Percentiles rank a stretch among this genome's conserved stretches.
phyloP scores from a whole-genome alignment of 352 stramenopile species.

The Pythium diclinum region DNA sequence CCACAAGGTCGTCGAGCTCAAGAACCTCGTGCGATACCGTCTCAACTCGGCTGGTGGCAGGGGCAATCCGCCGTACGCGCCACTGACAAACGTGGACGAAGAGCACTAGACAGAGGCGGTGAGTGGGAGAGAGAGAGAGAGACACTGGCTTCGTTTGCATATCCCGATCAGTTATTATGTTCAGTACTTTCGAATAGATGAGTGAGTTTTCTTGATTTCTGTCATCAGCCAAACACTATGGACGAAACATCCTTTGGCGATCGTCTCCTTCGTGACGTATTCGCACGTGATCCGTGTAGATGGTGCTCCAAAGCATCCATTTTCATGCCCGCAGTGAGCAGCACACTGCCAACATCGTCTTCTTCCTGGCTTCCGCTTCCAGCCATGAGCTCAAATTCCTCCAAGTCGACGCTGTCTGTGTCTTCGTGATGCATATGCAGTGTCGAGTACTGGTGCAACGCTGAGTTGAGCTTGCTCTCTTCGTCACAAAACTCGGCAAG shows the following conservation, averaged over 20 bases:
- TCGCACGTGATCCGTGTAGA: background rate
- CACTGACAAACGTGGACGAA: slow-evolving; percentile 64
- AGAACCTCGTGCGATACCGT: slow-evolving; percentile 67
- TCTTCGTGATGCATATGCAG: slow-evolving; percentile 15
- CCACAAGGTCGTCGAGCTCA: slow-evolving; percentile 67
- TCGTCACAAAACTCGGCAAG: slow-evolving; percentile 80
- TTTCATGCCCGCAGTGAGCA: slow-evolving; percentile 7
- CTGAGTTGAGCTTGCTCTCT: slow-evolving; percentile 59
- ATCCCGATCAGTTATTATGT: background rate
- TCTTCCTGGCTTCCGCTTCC: slow-evolving; percentile 1
- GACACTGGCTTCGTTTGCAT: background rate
- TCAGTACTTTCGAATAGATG: background rate
- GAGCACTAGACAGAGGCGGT: slow-evolving; percentile 1
- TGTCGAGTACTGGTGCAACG: slow-evolving; percentile 20
- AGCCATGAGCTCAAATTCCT: background rate
- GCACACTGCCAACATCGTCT: slow-evolving; percentile 11
- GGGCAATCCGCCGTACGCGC: slow-evolving; percentile 59
- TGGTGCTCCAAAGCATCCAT: slow-evolving; percentile 19
- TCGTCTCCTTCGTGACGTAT: background rate
- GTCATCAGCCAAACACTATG: slow-evolving; percentile 9
- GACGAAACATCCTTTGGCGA: background rate
- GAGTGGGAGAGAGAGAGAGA: background rate
- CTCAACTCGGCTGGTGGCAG: slow-evolving; percentile 35
- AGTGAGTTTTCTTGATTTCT: background rate
- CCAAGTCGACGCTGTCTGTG: slow-evolving; percentile 9